Base-by-base conservation (phyloP, 345 rosid species). In the Cochlearia excelsa region DNA sequence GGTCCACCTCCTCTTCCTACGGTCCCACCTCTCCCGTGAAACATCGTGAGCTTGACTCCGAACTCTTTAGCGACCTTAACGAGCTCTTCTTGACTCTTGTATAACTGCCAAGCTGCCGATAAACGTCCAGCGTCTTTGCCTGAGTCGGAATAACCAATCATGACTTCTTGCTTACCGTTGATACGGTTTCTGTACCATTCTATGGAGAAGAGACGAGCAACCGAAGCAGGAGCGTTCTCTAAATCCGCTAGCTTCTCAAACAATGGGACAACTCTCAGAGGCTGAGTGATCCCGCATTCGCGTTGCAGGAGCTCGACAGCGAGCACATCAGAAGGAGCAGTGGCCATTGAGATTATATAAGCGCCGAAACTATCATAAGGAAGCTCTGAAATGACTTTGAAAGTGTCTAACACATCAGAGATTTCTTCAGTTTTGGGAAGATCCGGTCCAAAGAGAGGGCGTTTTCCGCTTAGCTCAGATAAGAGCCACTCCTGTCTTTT, bases 1-100 rank as follows among this genome's bases (percentile, higher is more conserved):
- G 98, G 98, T 28, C 98, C 97, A 2, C 98, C 98, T 55, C 98
- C 98, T 74, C 98, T 72, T 47, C 98, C 98, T 5, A 92, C 97
- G 0, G 98, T 92, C 35, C 98, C 98, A 45, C 98, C 98, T 69
- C 98, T 82, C 16, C 98, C 98, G 45, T 92, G 98, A 69, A 92
- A 92, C 97, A 92, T 92, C 0, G 91, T 89, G 33, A 88, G 94
- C 78, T 92, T 92, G 16, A 92, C 80, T 11, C 97, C 94, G 27
- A 31, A 86, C 52, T 83, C 64, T 77, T 92, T 92, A 1, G 98
- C 97, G 2, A 89, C 98, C 71, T 83, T 79, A 51, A 92, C 82
- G 3, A 92, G 94, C 65, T 92, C 97, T 69, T 89, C 98, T 72
- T 92, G 98, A 11, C 95, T 80, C 78, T 89, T 92, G 65, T 84